Evolutionary conservation across 768 basidiomycete genomes (phyloP), one percentile per base, ranked within the genome.

Genomic region (Suillus tomentosus): DNA sequence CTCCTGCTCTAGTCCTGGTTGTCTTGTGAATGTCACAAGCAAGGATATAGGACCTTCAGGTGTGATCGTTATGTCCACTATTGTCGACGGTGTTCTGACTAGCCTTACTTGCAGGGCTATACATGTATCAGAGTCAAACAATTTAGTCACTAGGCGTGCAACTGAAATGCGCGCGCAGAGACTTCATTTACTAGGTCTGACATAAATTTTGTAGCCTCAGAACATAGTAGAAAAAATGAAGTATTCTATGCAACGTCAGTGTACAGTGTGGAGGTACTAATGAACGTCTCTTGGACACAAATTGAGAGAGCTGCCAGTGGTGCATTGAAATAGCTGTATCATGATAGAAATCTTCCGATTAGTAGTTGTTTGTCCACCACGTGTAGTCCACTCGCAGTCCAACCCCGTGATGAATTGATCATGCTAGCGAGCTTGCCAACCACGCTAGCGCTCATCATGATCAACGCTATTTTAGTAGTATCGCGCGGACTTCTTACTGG

Each of bases 1-100:
- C 13, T 60, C 59, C 37, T 60, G 59, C 17, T 43, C 59, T 27
- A 60, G 17, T n/a, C 59, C 59, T 47, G 42, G 45, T 27, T 60
- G 59, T 19, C 19, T 42, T 22, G 59, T 60, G 19, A 47, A 60
- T 60, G 40, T 60, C 19, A n/a, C 45, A 14, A 24, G 59, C 45
- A 42, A 42, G 19, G 59, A 47, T 31, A 17, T 37, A 17, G 59
- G n/a, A 14, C n/a, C 40, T 22, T 39, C 59, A 31, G 45, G 59
- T 60, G 15, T 8, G 50, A 27, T 27, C 15, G 4, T 51, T 17
- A 27, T 10, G 7, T 27, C 27, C 27, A 51, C 50, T 27, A 10
- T 51, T 17, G 4, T 51, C 17, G 8, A 15, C 8, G 50, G 14
- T 9, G 8, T 51, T 51, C 15, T 51, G 50, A 51, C 50, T 17